A percentile compares a stretch with the other conserved stretches of the same genome.
These are phyloP conservation scores for Wallacemonas sp. DNA, from an alignment of 208 protist species.

Conservation along the genomic window DNA sequence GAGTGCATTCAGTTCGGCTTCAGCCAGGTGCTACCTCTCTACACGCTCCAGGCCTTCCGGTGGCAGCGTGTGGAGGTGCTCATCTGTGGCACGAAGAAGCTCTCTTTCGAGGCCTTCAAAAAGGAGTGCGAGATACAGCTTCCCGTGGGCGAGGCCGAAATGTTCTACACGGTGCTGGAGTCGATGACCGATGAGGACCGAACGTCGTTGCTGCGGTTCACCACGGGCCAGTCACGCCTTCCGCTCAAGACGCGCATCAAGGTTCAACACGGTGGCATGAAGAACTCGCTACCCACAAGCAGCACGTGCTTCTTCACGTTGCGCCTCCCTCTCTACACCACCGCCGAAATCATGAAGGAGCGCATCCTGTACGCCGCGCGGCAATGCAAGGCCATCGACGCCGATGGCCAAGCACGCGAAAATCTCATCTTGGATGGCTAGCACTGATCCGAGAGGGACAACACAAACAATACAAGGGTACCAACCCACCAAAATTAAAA, in stretches of 20 bases:
- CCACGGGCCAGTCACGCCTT: slow-evolving; percentile 85
- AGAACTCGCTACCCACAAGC: slow-evolving; percentile 87
- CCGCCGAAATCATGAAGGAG: slow-evolving; percentile 86
- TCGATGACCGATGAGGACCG: slow-evolving; percentile 87
- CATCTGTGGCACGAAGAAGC: slow-evolving; percentile 79
- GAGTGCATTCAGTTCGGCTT: slow-evolving; percentile 81
- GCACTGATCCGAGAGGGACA: no score
- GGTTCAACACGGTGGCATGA: slow-evolving; percentile 69
- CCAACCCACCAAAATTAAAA: no score
- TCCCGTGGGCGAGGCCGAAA: slow-evolving; percentile 39
- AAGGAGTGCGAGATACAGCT: slow-evolving; percentile 79
- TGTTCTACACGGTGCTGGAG: slow-evolving; percentile 78
- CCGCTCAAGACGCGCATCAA: slow-evolving; percentile 87
- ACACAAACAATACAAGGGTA: no score
- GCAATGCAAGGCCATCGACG: slow-evolving; percentile 95
- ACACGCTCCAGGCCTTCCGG: slow-evolving; percentile 82
- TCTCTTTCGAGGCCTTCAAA: slow-evolving; percentile 78
- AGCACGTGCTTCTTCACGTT: slow-evolving; percentile 96
- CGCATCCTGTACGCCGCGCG: slow-evolving; percentile 94
- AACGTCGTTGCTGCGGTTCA: slow-evolving; percentile 84
- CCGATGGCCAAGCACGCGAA: slow-evolving; percentile 87
- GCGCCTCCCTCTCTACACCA: slow-evolving; percentile 89
- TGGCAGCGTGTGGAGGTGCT: slow-evolving; percentile 84
- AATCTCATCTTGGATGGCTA: slow-evolving; percentile 51
- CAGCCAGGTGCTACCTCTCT: slow-evolving; percentile 78